Base-by-base conservation (phyloP, 2,329 filamentous ascomycete species). In the Phialophora expanda region DNA sequence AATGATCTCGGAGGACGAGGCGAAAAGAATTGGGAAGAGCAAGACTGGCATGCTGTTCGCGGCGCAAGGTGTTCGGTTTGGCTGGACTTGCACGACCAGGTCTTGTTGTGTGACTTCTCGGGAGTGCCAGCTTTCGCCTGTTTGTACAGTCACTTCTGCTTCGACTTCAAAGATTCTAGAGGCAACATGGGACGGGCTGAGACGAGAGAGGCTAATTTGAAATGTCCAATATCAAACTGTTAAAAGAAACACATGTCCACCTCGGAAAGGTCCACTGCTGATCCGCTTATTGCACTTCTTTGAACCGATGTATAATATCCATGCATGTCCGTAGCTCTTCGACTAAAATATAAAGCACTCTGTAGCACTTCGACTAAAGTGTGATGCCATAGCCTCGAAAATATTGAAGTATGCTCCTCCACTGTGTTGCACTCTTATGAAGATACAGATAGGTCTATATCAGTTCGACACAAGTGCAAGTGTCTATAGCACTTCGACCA, bases 121-220 rank as follows among this genome's bases (percentile, higher is more conserved):
- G 14, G 11, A 34, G n/a, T n/a, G 12, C 22, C 26, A n/a, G 11
- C 12, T 28, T 30, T 32, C 53, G 28, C 12, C 28, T 55, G 53
- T 55, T 20, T 55, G 53, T 55, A 55, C 53, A n/a, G 53, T n/a
- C 53, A 55, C 14, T 28, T 55, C 28, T n/a, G 24, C 26, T 55
- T 32, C 22, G 53, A 55, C 12, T 12, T 53, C 28, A 34, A 30
- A 1, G 9, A 55, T 32, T 55, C 12, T 28, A 55, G 28, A 28
- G 53, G 53, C 53, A 55, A 55, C 17, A 55, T 55, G 17, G 38
- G 38, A 44, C 17, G 38, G 14, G 17, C 38, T 2, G 38, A 44
- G 38, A 20, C 17, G 17, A 9, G 38, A 41, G 38, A 8, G 6
- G 38, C 38, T 44, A 44, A n/a, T 44, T 44, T n/a, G 38, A n/a